Evolutionary conservation across 2,329 filamentous ascomycete species (phyloP).

Genomic region (Alternaria sp.): DNA sequence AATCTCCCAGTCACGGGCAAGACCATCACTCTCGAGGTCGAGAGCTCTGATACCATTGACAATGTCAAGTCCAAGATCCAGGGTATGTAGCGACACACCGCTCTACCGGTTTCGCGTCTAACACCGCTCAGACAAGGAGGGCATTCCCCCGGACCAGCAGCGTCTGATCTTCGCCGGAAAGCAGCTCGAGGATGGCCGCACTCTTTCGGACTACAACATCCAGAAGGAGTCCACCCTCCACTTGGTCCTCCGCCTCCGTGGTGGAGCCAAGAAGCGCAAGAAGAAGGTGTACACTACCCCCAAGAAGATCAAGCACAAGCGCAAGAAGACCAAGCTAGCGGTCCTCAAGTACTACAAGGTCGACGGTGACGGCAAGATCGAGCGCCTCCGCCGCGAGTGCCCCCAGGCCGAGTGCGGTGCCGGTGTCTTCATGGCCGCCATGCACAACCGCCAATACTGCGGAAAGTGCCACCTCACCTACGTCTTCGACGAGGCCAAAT

Average conservation of each 20-base stretch:
- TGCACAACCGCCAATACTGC: conserved; percentile 99
- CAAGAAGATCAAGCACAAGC: conserved; percentile 99
- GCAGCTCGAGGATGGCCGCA: conserved; percentile 99
- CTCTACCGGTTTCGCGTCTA: conserved; percentile 14
- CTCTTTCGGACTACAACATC: conserved; percentile 99
- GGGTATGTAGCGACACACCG: conserved; percentile 53
- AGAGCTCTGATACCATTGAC: conserved; percentile 99
- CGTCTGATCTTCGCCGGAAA: conserved; percentile 99
- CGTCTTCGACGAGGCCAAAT: conserved; percentile 71
- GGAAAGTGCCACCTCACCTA: conserved; percentile 74
- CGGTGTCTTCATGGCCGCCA: conserved; percentile 99
- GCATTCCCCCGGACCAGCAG: conserved; percentile 98
- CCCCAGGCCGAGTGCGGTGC: conserved; percentile 86
- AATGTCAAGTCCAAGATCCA: conserved; percentile 99
- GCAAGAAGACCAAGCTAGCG: conserved; percentile 99
- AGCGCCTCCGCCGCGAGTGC: conserved; percentile 98
- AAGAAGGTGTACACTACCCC: conserved; percentile 99
- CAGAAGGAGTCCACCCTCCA: conserved; percentile 99
- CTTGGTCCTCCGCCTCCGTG: conserved; percentile 96
- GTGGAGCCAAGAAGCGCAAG: conserved; percentile 96
- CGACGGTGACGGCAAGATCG: conserved; percentile 99
- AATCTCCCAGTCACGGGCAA: conserved; percentile 81
- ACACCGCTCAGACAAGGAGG: conserved; percentile 88
- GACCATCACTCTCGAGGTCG: conserved; percentile 99
- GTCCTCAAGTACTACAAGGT: conserved; percentile 99